These are phyloP conservation scores for Chlorella sp. DNA, from an alignment of 139 green algal species.

Conservation along the genomic window DNA sequence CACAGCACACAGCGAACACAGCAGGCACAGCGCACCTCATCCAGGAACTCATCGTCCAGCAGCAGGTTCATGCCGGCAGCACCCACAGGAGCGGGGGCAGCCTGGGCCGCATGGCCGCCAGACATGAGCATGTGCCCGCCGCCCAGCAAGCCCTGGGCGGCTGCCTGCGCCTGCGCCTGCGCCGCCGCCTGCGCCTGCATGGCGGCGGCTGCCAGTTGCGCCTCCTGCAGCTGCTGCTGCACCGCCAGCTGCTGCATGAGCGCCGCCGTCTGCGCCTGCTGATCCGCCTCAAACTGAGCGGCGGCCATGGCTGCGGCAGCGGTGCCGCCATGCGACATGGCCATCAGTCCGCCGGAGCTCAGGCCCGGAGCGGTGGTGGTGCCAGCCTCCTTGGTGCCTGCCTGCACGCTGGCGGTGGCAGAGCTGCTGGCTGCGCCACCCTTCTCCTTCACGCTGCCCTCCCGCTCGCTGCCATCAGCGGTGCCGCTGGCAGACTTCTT, in stretches of 20 bases:
- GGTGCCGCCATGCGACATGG: not conserved
- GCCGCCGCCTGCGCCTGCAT: not conserved
- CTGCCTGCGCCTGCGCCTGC: not conserved
- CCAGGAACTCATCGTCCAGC: constrained; percentile 43
- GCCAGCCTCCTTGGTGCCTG: no score
- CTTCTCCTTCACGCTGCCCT: no score
- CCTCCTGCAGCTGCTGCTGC: constrained; percentile 10
- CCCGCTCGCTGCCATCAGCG: not conserved
- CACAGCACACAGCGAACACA: no score
- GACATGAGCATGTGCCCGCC: not conserved
- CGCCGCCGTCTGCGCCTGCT: not conserved
- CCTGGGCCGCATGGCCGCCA: not conserved
- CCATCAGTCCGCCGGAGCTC: no score
- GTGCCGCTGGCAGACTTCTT: not conserved
- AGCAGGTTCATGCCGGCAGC: constrained; percentile 12
- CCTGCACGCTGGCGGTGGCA: not conserved
- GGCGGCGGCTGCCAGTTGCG: not conserved
- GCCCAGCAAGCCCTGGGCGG: not conserved
- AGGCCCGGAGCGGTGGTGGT: no score
- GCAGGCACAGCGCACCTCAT: constrained; percentile 13
- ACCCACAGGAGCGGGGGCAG: not conserved
- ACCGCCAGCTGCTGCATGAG: constrained; percentile 15
- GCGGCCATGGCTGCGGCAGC: not conserved
- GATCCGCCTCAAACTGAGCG: not conserved
- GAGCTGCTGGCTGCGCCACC: no score